Conservation (phyloP, 2,329 filamentous ascomycete species). For the Diaporthe sp. region DNA sequence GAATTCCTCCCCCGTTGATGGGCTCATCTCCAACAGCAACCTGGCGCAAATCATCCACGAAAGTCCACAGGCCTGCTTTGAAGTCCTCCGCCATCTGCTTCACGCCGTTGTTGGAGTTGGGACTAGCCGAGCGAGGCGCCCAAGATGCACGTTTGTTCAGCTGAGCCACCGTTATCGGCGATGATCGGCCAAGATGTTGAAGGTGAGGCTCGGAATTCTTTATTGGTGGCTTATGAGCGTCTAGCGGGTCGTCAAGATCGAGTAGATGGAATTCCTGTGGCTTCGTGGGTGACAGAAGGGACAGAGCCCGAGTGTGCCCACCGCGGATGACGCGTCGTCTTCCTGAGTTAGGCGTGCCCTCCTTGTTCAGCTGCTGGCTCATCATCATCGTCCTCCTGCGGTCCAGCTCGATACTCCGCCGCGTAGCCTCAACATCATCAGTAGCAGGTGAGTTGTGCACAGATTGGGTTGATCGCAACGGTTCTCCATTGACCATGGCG, state of each 20-base stretch:
- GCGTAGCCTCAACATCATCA: conserved; percentile 53
- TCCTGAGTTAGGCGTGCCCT: conserved; percentile 53
- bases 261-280: conserved; percentile 59
- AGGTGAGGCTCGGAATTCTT: conserved; percentile 49
- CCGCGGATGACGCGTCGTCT: conserved; percentile 78
- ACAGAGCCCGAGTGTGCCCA: conserved; percentile 76
- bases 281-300: conserved; percentile 81
- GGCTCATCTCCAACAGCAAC: conserved; percentile 96
- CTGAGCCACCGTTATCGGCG: conserved; percentile 51
- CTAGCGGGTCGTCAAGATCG: conserved; percentile 59
- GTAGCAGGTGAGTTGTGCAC: conserved; percentile 41
- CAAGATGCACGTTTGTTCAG: conserved; percentile 72
- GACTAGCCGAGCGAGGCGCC: conserved; percentile 65
- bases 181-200: conserved; percentile 50
- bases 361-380: conserved; percentile 60
- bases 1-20: conserved; percentile 65
- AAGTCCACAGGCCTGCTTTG: conserved; percentile 90
- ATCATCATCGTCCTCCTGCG: conserved; percentile 78
- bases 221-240: conserved; percentile 58
- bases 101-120: conserved; percentile 56
- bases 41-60: conserved; percentile 94
- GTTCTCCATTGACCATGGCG: conserved; percentile 75
- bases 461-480: conserved; percentile 61
- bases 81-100: conserved; percentile 93
- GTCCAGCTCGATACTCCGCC: conserved; percentile 75